Evolutionary conservation across 1,284 basidiomycete species (phyloP), one percentile per base, ranked within the genome.

Genomic region (Papiliotrema laurentii): DNA sequence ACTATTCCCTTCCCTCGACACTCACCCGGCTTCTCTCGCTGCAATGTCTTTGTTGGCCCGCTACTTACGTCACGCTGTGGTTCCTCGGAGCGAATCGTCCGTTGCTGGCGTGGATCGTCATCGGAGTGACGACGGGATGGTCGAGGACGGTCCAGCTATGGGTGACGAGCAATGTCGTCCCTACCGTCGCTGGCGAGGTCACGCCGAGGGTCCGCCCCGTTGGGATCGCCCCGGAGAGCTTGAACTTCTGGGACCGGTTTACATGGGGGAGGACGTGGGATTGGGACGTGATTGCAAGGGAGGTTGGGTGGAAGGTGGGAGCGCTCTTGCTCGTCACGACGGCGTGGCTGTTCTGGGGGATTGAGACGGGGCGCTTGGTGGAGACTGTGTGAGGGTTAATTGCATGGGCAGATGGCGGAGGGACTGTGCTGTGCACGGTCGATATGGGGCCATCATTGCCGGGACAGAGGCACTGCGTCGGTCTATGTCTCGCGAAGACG

Each of bases 21-120:
- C 58, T 75, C 21, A 70, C 73, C 39, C 72, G 75, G 6, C 63
- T 75, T 1, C 57, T 75, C 22, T 75, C 74, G 1, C 69, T 76
- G 11, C 75, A 76, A 59, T 72, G 72, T 36, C 68, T 76, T 44
- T 76, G 75, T 58, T 75, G 73, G 72, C 74, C 73, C 1, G 63
- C 66, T 27, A 76, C 75, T 4, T 72, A 69, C 53, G 50, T 73
- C 22, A 75, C 74, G 0, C 62, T 75, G 1, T 62, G 60, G 55
- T 51, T 71, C 24, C 61, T 75, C 5, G 75, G 75, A 14, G 51
- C 62, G 11, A 44, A 61, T 3, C 62, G 71, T 6, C 64, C 70
- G 0, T 59, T 75, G 4, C 59, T 74, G 31, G 69, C 68, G 2
- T 76, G 75, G 75, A 66, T 74, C n/a, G 69, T 73, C 10, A 74